Evolutionary conservation across 169 alveolate genomes (phyloP).

Genomic region (Neospora caninum): DNA sequence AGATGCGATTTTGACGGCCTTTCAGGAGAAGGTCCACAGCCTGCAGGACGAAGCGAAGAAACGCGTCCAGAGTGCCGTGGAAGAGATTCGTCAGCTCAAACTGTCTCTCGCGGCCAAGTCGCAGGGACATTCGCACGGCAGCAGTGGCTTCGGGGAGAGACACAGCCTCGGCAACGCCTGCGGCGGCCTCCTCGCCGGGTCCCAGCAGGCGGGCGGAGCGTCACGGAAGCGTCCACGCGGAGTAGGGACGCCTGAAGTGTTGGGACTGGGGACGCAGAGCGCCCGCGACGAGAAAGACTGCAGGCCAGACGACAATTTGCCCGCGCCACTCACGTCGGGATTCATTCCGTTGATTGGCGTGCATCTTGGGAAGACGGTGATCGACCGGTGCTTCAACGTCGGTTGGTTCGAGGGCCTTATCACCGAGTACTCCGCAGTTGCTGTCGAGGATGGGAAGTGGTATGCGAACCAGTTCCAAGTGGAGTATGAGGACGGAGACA

Average conservation of each 20-base stretch:
- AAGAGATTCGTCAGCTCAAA: conserved; percentile 51
- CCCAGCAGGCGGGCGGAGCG: background rate
- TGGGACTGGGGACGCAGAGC: background rate
- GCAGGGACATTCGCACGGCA: conserved; percentile 26
- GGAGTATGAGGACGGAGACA: conserved; percentile 66
- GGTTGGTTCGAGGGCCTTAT: conserved; percentile 60
- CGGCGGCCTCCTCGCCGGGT: conserved; percentile 12
- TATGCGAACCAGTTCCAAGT: conserved; percentile 62
- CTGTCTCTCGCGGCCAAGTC: background rate
- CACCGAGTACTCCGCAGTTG: conserved; percentile 54
- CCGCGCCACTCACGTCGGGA: conserved; percentile 47
- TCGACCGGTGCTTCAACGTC: conserved; percentile 50
- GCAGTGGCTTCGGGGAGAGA: conserved; percentile 44
- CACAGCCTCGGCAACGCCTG: conserved; percentile 3
- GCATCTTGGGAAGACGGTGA: conserved; percentile 64
- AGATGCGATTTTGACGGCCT: conserved; percentile 76
- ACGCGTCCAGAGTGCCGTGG: conserved; percentile 34
- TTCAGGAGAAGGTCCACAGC: conserved; percentile 73
- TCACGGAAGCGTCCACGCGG: background rate
- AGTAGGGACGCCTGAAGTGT: background rate
- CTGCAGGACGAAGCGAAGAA: conserved; percentile 61
- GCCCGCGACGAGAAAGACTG: background rate
- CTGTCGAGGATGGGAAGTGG: conserved; percentile 52
- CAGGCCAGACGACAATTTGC: conserved; percentile 11
- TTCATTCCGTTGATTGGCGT: conserved; percentile 65